Percentiles rank a stretch among this genome's conserved stretches.
Conservation (phyloP, 768 basidiomycete genomes). For the Hypholoma sublateritium region DNA sequence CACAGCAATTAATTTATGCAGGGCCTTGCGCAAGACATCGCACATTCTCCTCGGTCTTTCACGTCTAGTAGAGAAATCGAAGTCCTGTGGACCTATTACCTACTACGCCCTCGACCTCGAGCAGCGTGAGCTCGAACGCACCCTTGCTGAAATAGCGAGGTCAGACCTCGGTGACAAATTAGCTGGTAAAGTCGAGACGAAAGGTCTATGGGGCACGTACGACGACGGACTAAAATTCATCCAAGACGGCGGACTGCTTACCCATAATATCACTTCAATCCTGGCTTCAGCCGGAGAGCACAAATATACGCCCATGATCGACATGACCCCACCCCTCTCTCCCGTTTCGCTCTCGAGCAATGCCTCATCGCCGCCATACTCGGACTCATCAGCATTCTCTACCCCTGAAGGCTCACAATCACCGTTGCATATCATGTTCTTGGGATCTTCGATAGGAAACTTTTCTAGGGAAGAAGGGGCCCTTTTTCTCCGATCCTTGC, state of each 20-base stretch:
- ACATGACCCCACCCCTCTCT: conserved; percentile 38
- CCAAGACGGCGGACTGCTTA: conserved; percentile 56
- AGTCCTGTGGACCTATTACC: conserved; percentile 52
- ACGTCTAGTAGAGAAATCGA: conserved; percentile 38
- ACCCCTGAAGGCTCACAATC: conserved; percentile 51
- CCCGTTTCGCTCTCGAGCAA: conserved; percentile 26
- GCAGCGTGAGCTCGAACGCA: conserved; percentile 78
- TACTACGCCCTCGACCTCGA: conserved; percentile 96
- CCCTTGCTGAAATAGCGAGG: conserved; percentile 62
- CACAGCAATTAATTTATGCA: conserved; percentile 27
- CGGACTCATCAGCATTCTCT: conserved; percentile 37
- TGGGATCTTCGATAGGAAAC: conserved; percentile 93
- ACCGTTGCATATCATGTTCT: conserved; percentile 78
- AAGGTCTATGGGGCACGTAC: conserved; percentile 91
- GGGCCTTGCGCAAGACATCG: conserved; percentile 87
- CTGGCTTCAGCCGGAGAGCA: conserved; percentile 8
- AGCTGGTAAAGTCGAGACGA: conserved; percentile 70
- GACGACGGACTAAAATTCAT: conserved; percentile 85
- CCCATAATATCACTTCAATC: conserved; percentile 12
- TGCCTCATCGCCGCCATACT: conserved; percentile 21
- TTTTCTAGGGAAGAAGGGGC: conserved; percentile 71
- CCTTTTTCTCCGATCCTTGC: conserved; percentile 75
- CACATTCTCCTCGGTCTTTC: conserved; percentile 76
- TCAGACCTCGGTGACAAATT: conserved; percentile 65
- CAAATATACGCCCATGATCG: conserved; percentile 19